Evolutionary conservation across 176 grass and related monocot species (phyloP).

Genomic region (Oryza longistaminata): DNA sequence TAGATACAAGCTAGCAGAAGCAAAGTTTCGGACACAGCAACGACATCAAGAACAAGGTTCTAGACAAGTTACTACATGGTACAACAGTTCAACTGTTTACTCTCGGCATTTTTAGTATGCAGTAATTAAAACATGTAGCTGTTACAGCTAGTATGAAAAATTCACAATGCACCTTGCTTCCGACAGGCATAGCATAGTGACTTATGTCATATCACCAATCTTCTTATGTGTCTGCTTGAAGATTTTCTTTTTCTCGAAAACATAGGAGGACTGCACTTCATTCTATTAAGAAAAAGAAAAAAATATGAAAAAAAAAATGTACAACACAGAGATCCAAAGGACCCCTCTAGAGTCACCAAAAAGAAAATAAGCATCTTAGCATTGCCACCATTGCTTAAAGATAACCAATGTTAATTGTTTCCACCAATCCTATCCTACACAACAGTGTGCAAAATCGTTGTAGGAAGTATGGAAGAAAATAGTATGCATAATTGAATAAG

Average conservation of each 20-base stretch:
- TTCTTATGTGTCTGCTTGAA: background rate
- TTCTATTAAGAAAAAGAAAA: too few relatives aligned
- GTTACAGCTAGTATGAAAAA: background rate
- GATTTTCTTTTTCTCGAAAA: too few relatives aligned
- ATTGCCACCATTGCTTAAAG: background rate
- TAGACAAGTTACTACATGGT: background rate
- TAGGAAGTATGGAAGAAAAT: background rate
- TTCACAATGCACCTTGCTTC: background rate
- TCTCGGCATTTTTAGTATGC: background rate
- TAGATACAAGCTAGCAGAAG: background rate
- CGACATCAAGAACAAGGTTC: constrained; percentile 2
- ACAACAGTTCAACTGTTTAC: constrained; percentile 3
- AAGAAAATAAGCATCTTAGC: too few relatives aligned
- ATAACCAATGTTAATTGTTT: background rate
- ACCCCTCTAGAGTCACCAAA: too few relatives aligned
- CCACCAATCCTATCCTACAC: constrained; percentile 3
- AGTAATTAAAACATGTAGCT: background rate
- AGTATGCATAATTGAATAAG: background rate
- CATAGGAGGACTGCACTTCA: too few relatives aligned
- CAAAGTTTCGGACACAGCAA: background rate
- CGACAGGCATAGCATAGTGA: background rate
- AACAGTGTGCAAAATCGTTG: background rate
- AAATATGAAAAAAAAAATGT: too few relatives aligned
- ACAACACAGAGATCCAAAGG: too few relatives aligned
- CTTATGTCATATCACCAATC: background rate